Conservation (phyloP, 1,284 basidiomycete genomes). For the Ustilago curta region DNA sequence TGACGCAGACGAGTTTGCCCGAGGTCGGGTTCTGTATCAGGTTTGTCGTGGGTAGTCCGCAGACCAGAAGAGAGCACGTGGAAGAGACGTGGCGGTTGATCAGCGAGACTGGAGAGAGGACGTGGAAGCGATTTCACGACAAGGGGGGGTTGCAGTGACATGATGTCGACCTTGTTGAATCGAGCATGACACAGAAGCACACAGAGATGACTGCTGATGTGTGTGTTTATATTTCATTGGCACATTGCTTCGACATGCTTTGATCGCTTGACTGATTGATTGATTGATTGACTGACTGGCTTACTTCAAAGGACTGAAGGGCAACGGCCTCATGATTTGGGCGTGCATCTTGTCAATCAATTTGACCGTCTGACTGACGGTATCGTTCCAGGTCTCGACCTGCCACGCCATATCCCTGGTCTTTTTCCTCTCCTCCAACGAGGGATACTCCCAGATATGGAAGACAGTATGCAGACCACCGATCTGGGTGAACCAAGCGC, state of each 20-base stretch:
- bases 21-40: conserved; percentile 61
- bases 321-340: conserved; percentile 64
- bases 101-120: conserved; percentile 21
- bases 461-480: conserved; percentile 66
- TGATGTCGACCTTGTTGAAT: not conserved
- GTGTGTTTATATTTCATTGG: not conserved
- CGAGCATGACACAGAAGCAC: no score
- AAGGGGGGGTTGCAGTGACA: not conserved
- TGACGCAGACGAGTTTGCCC: conserved; percentile 66
- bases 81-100: conserved; percentile 47
- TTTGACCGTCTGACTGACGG: conserved; percentile 66
- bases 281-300: not conserved
- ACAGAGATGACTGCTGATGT: no score
- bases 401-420: conserved; percentile 67
- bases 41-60: conserved; percentile 58
- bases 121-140: conserved; percentile 19
- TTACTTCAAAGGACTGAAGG: conserved; percentile 55
- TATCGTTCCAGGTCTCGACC: conserved; percentile 67
- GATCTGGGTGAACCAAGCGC: conserved; percentile 67
- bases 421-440: conserved; percentile 64
- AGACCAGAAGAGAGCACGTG: conserved; percentile 49
- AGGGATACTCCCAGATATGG: conserved; percentile 66
- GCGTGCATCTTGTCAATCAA: conserved; percentile 68
- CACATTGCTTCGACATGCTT: not conserved
- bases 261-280: not conserved